Evolutionary conservation across 2,329 filamentous ascomycete species (phyloP), one percentile per base, ranked within the genome.

Genomic region (Ophiocordyceps unilateralis): DNA sequence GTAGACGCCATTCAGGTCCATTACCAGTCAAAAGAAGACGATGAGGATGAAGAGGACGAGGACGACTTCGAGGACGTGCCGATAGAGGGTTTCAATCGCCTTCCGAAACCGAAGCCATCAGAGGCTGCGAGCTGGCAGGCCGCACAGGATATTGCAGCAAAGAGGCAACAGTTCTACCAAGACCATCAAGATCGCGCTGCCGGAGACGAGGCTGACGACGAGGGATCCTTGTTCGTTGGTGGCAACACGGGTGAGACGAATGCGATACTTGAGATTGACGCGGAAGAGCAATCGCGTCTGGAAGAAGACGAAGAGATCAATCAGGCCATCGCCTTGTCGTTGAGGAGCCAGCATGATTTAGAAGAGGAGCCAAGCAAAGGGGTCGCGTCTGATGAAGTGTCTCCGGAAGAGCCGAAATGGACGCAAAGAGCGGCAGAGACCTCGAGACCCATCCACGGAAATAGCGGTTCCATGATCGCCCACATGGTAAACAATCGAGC

Each of bases 51-150:
- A 1, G 44, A 82, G 0, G 81, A 81, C 2, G 83, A 85, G 7
- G 45, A 83, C 1, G 81, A 80, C 5, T 95, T 95, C 52, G 88
- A 95, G 57, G 88, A 95, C 59, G 81, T 95, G 4, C 87, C 88
- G 0, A 88, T 95, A 40, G 84, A 91, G 57, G 88, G 88, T 0
- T 55, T 95, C 12, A 95, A 95, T 52, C 72, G 87, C 41, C 62
- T 95, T 15, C 86, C 87, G 0, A 89, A 80, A 40, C 45, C 52
- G 40, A 45, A 20, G 51, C 45, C 45, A n/a, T 47, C 47, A n/a
- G 45, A 45, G n/a, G 20, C 45, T 12, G 48, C 47, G n/a, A 54
- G 51, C 37, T 39, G 50, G 21, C 49, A 56, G 42, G 50, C 51
- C 30, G 51, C 54, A 12, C 55, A 50, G 22, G 48, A 51, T n/a